Evolutionary conservation across 768 basidiomycete species (phyloP), one percentile per base, ranked within the genome.

Genomic region (Tubosaeta sp.): DNA sequence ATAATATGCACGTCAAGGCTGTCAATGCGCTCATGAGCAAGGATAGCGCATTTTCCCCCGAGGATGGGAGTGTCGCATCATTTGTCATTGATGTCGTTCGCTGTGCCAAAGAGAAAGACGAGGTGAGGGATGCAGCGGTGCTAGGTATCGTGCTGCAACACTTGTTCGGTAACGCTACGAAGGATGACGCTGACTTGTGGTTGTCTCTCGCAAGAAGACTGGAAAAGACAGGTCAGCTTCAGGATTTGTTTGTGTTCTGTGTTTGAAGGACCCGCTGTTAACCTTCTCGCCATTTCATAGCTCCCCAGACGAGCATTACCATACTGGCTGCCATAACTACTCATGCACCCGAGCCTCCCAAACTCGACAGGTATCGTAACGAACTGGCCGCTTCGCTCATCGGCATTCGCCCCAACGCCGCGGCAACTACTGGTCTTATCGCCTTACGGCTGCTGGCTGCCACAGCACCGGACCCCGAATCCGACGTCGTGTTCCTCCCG

Each of bases 341-440:
- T 19, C 76, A 78, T 21, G 82, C 84, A 0, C 75, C 82, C 1
- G 92, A 94, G 56, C 82, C 83, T 8, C 79, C 78, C 0, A 80
- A 80, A 18, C 75, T 95, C 21, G 86, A 89, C 58, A 77, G 90
- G 18, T 88, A 87, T 61, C 81, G 94, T 18, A 96, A 94, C 64
- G 93, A 96, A 67, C 76, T 94, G 10, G 94, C 95, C 0, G 86
- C 90, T n/a, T 76, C 76, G 18, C 66, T 94, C 4, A 71, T 88
- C 0, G 87, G 86, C 21, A 74, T 96, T 13, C 77, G 77, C 1
- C 64, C 86, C 0, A 59, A 68, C 6, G 79, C 82, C 39, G 84
- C 83, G n/a, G 82, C 84, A 53, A 77, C 76, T 0, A 79, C 82
- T 10, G 94, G 93, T 1, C 71, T 95, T 5, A 65, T 81, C 22